Evolutionary conservation across 106 monocot species (phyloP).

Genomic region (Allium sativum): DNA sequence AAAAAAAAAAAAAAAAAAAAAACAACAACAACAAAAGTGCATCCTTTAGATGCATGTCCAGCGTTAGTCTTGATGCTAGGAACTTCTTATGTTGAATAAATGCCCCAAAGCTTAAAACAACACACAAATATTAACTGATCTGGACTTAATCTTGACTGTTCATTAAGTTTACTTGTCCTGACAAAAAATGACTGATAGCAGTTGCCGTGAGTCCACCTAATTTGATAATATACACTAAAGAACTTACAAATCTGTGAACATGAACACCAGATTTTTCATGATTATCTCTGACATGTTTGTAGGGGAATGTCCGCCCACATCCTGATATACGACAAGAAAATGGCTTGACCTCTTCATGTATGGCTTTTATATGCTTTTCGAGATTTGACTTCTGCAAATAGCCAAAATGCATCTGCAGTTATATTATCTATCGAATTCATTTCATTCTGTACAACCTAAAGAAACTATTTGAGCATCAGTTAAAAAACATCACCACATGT

Average conservation of each 20-base stretch:
- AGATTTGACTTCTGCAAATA: constrained; percentile 77
- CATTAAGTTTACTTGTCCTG: not conserved
- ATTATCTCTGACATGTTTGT: constrained; percentile 81
- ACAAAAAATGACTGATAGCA: not conserved
- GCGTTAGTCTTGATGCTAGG: no score
- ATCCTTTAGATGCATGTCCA: no score
- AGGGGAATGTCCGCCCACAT: constrained; percentile 57
- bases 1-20: no score
- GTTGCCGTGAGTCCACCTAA: not conserved
- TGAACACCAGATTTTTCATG: constrained; percentile 66
- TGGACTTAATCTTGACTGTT: not conserved
- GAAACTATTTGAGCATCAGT: no score
- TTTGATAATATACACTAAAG: no score
- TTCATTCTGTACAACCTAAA: no score
- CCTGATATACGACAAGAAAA: constrained; percentile 56
- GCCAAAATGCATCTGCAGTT: not conserved
- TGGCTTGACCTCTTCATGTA: constrained; percentile 50
- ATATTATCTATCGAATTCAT: no score
- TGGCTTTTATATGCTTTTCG: constrained; percentile 54
- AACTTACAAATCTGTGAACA: constrained; percentile 41
- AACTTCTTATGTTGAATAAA: no score
- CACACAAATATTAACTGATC: no score
- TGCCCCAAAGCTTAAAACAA: no score
- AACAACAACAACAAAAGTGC: no score
- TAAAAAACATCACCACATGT: no score